Evolutionary conservation across 2,329 filamentous ascomycete genomes (phyloP).

Genomic region (Ascochyta viciae-villosae): DNA sequence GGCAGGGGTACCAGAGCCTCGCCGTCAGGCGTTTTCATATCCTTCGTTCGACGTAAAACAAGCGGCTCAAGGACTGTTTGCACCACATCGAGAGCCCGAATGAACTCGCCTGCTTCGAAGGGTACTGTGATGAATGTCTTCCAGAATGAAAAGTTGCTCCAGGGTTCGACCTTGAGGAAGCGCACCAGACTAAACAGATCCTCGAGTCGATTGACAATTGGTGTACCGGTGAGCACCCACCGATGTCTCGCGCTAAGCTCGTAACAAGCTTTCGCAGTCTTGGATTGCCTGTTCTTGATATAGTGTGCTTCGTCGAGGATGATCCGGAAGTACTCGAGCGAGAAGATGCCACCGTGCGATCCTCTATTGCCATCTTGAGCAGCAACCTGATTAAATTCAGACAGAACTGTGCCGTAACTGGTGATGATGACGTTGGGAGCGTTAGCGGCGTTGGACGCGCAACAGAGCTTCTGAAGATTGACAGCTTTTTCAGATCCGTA

Average conservation of each 20-base stretch:
- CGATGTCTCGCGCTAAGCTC: conserved; percentile 84
- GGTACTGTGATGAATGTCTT: conserved; percentile 97
- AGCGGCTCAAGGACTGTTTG: conserved; percentile 95
- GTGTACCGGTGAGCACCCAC: conserved; percentile 94
- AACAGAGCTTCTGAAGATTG: conserved; percentile 82
- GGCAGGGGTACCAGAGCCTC: conserved; percentile 82
- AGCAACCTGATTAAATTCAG: conserved; percentile 81
- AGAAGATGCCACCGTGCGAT: conserved; percentile 76
- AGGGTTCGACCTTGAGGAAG: conserved; percentile 93
- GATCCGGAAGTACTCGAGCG: conserved; percentile 90
- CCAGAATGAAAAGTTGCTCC: conserved; percentile 99
- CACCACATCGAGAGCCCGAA: conserved; percentile 92
- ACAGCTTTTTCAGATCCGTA: conserved; percentile 85
- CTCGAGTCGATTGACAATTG: conserved; percentile 94
- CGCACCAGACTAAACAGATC: conserved; percentile 92
- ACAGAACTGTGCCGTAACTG: conserved; percentile 89
- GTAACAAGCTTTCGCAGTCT: conserved; percentile 94
- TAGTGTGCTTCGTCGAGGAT: conserved; percentile 95
- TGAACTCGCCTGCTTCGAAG: conserved; percentile 94
- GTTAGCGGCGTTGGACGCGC: conserved; percentile 71
- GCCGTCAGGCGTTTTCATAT: conserved; percentile 95
- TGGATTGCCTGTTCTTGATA: conserved; percentile 86
- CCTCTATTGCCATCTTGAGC: conserved; percentile 70
- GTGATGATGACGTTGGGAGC: conserved; percentile 94
- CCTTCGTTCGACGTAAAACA: conserved; percentile 94